Percentiles rank a stretch among this genome's conserved stretches.
phyloP scores from a whole-genome alignment of 2,329 filamentous ascomycete genomes.

The Plenodomus biglobosus region DNA sequence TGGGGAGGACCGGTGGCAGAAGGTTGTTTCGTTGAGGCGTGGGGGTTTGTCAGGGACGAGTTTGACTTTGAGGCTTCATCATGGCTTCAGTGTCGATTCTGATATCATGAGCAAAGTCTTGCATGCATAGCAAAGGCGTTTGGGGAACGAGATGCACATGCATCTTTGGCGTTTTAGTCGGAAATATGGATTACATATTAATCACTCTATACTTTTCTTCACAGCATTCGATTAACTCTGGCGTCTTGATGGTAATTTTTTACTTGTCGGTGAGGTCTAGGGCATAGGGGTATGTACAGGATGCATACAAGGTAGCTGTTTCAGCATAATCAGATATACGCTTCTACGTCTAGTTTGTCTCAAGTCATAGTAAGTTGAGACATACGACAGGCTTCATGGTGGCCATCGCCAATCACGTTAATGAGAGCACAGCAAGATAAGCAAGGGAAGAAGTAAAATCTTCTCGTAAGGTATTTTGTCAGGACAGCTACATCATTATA shows the following conservation, averaged over 20 bases:
- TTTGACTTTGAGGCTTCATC: not conserved
- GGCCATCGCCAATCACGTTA: not conserved
- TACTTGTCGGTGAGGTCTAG: no score
- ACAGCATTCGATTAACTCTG: no score
- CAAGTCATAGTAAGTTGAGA: no score
- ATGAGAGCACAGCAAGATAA: constrained; percentile 3
- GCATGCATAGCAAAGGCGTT: constrained; percentile 17
- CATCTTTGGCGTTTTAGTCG: not conserved
- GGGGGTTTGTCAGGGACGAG: not conserved
- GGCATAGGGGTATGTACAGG: no score
- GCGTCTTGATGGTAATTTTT: no score
- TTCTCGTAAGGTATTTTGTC: constrained; percentile 27
- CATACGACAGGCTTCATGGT: not conserved
- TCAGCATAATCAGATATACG: no score
- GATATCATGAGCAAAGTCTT: not conserved
- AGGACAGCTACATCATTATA: constrained; percentile 34
- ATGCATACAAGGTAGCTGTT: no score
- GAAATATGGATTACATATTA: no score
- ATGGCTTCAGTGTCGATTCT: not conserved
- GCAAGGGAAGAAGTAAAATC: constrained; percentile 20
- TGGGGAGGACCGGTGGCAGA: constrained; percentile 49
- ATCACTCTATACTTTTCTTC: no score
- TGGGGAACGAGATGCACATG: constrained; percentile 4
- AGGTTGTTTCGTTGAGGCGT: constrained; percentile 47
- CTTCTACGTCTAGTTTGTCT: no score